Conservation (phyloP, 306 rosid genomes). For the Lathyrus aphaca region DNA sequence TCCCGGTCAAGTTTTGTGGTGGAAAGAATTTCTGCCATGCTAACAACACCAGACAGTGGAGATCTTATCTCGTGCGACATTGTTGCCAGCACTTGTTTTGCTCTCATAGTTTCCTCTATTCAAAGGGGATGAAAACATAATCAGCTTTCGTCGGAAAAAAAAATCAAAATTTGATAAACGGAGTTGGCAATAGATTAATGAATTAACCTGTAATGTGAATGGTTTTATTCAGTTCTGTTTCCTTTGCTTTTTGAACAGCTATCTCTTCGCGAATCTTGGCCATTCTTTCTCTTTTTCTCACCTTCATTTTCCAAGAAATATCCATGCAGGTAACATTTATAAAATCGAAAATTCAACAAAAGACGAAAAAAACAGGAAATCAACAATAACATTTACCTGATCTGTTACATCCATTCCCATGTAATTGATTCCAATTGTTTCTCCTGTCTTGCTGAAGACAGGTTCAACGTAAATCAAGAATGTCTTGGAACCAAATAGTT, state of each 20-base stretch:
- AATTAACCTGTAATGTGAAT: constrained; percentile 86
- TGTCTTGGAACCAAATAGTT: constrained; percentile 79
- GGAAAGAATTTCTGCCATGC: constrained; percentile 94
- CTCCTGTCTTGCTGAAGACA: constrained; percentile 89
- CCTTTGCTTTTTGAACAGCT: constrained; percentile 94
- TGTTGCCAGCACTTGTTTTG: constrained; percentile 96
- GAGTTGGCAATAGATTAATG: constrained; percentile 24
- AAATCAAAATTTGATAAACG: constrained; percentile 7
- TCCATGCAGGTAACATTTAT: background rate
- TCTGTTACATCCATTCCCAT: constrained; percentile 98
- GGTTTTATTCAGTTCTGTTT: constrained; percentile 87
- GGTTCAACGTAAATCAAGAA: constrained; percentile 92
- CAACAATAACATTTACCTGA: constrained; percentile 57
- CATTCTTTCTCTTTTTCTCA: constrained; percentile 92
- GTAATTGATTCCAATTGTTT: constrained; percentile 86
- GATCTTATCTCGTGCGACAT: constrained; percentile 98
- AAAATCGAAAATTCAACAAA: background rate
- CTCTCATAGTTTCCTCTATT: constrained; percentile 94
- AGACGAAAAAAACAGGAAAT: background rate
- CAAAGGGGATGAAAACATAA: constrained; percentile 18
- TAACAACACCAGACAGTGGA: constrained; percentile 87
- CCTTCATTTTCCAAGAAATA: constrained; percentile 49
- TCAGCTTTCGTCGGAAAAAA: constrained; percentile 32
- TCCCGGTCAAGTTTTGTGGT: constrained; percentile 81
- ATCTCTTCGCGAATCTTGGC: constrained; percentile 82